Evolutionary conservation across 768 basidiomycete species (phyloP).

Genomic region (Pulveroboletus sp.): DNA sequence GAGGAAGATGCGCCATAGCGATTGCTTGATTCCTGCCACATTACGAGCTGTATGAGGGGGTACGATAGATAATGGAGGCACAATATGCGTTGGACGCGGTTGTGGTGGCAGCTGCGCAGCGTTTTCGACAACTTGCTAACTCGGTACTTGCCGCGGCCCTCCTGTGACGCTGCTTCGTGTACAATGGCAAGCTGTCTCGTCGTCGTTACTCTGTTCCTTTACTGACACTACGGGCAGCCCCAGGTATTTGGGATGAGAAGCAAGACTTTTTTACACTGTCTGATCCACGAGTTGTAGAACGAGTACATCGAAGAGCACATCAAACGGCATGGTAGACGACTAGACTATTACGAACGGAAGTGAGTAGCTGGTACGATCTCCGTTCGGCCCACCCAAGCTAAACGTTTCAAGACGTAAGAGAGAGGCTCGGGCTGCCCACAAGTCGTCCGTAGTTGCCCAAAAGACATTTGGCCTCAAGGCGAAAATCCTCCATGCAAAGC

Average conservation of each 20-base stretch:
- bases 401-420: constrained; percentile 61
- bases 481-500: constrained; percentile 94
- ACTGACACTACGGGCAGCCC: constrained; percentile 42
- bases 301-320: constrained; percentile 99
- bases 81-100: not conserved
- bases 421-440: constrained; percentile 73
- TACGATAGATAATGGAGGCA: not conserved
- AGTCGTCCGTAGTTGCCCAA: constrained; percentile 79
- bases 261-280: not conserved
- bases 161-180: not conserved
- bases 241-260: constrained; percentile 43
- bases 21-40: constrained; percentile 73
- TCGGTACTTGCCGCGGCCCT: constrained; percentile 28
- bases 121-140: too few species aligned
- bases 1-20: constrained; percentile 56
- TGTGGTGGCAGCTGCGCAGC: not conserved
- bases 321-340: constrained; percentile 90
- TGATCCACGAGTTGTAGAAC: constrained; percentile 53
- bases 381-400: not conserved
- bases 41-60: constrained; percentile 22
- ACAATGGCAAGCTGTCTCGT: constrained; percentile 25
- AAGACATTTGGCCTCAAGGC: constrained; percentile 96
- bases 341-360: constrained; percentile 96
- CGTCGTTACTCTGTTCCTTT: not conserved
- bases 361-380: constrained; percentile 36